Evolutionary conservation across 1,284 basidiomycete genomes (phyloP), one percentile per base, ranked within the genome.

Genomic region (Cutaneotrichosporon mucoides): DNA sequence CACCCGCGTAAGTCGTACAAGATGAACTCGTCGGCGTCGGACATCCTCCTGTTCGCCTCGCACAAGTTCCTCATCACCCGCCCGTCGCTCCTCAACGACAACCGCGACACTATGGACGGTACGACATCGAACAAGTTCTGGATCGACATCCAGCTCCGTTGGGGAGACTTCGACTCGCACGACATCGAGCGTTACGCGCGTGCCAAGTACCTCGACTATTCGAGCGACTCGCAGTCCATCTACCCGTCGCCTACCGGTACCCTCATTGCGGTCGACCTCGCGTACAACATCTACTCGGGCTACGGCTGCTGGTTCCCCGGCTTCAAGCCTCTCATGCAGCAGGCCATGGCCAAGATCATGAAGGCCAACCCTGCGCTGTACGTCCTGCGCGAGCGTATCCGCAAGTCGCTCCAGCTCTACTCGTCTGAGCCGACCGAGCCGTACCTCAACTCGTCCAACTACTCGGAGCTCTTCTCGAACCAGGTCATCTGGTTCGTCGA

Each of bases 401-500:
- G 96, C 70, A 99, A 99, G 82, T 92, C 94, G 79, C 84, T 99
- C 15, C 96, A 99, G 79, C 83, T 99, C 24, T 99, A 99, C 81
- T 98, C 94, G 36, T 99, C 95, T 33, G 96, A 99, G 79, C 95
- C 96, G 5, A 99, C 96, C 15, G 96, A 99, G 79, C 96, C 96
- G 50, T 99, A 99, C 80, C 82, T 99, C 70, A 98, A 95, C 83
- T 75, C 71, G 56, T 76, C 89, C 83, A 97, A 97, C 79, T 79
- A 97, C 78, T 95, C 93, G 4, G 94, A 97, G 79, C 79, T 97
- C 50, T 97, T 97, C 83, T 94, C 91, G n/a, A 99, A 99, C 80
- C 95, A 98, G 78, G 95, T 99, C 77, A 98, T 99, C 67, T 99
- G 95, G 96, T 98, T 99, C 75, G 94, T 99, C 66, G 96, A 99